Evolutionary conservation across 2,329 filamentous ascomycete species (phyloP).

Genomic region (Lachnellula willkommii): DNA sequence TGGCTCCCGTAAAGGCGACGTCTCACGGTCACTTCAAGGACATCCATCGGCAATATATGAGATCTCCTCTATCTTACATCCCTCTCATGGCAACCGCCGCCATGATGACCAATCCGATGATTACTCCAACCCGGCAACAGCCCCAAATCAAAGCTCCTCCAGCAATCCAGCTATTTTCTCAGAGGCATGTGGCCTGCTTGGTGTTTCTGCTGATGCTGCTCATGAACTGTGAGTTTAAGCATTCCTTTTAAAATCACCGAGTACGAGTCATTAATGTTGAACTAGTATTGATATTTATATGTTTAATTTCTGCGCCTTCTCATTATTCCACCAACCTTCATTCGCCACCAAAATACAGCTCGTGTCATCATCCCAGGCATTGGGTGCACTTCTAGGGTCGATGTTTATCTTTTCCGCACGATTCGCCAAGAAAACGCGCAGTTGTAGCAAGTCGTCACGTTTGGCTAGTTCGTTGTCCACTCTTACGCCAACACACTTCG

Average conservation of each 20-base stretch:
- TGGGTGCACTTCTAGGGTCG: slow-evolving; percentile 14
- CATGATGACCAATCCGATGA: background rate
- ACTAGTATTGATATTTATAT: background rate
- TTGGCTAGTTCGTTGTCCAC: background rate
- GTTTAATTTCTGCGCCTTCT: slow-evolving; percentile 8
- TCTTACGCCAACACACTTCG: background rate
- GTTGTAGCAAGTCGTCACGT: background rate
- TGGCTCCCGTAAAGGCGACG: background rate
- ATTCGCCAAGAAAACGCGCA: background rate
- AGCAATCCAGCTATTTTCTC: background rate
- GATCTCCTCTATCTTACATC: background rate
- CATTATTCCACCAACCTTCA: slow-evolving; percentile 5
- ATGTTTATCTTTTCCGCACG: background rate
- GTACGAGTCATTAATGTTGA: background rate
- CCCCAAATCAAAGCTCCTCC: background rate
- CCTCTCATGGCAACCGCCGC: background rate
- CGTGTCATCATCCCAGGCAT: slow-evolving; percentile 7
- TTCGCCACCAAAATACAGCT: slow-evolving; percentile 2
- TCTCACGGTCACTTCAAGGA: background rate
- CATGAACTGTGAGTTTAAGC: background rate
- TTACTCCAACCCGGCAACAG: background rate
- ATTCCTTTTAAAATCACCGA: background rate
- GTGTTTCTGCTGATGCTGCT: background rate
- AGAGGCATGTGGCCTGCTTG: background rate
- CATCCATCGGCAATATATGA: background rate